Percentiles rank a stretch among this genome's conserved stretches.
Evolutionary conservation across 306 rosid species (phyloP).

Genomic region (Canavalia ensiformis): DNA sequence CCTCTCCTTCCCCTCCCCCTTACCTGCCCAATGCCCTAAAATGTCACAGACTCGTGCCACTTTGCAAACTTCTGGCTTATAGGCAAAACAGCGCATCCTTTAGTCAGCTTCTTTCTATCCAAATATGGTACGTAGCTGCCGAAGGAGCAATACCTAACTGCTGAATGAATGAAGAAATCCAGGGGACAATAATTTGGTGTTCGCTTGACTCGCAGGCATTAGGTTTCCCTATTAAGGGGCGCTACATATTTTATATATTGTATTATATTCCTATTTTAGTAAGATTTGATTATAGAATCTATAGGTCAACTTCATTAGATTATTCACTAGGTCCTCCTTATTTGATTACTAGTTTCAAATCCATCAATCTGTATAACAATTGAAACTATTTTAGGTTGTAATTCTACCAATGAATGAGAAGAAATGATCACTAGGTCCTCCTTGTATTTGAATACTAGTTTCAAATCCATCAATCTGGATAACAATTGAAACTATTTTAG

Average conservation of each 20-base stretch:
- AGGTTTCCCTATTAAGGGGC: constrained; percentile 11
- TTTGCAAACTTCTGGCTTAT: constrained; percentile 16
- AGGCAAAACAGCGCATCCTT: constrained; percentile 9
- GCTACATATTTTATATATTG: constrained; percentile 15
- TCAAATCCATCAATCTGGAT: not conserved
- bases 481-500: not conserved
- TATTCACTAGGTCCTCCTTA: constrained; percentile 14
- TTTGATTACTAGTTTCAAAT: constrained; percentile 5
- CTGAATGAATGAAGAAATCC: not conserved
- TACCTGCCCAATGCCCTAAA: constrained; percentile 6
- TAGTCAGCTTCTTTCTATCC: not conserved
- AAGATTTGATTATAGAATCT: constrained; percentile 20
- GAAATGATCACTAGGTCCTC: not conserved
- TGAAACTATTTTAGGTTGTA: not conserved
- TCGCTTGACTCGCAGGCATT: constrained; percentile 1
- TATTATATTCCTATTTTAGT: constrained; percentile 23
- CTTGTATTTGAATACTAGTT: not conserved
- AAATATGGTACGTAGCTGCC: constrained; percentile 14
- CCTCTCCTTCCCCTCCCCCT: not conserved
- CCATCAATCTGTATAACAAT: not conserved
- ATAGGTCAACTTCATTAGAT: constrained; percentile 26
- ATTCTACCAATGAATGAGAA: not conserved
- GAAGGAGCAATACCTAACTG: constrained; percentile 41
- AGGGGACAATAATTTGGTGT: constrained; percentile 15
- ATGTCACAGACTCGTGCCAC: not conserved